These are phyloP conservation scores for Apiospora rasikravindrae DNA, from an alignment of 2,329 filamentous ascomycete genomes.

Conservation along the genomic window DNA sequence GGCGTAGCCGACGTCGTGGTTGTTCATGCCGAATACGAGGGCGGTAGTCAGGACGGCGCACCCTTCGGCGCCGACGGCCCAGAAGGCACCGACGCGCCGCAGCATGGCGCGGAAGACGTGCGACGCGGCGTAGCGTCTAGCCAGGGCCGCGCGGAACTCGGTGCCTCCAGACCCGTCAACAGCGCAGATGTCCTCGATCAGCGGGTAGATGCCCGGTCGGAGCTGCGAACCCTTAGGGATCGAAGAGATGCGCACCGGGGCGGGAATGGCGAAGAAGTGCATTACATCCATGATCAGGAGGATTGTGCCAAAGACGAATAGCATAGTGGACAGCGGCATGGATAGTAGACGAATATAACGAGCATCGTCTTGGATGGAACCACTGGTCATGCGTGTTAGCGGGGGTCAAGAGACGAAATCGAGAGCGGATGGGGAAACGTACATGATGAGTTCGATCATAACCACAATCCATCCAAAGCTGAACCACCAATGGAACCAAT, in stretches of 20 bases:
- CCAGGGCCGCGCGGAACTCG: constrained; percentile 56
- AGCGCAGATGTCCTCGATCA: constrained; percentile 59
- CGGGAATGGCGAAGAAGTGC: constrained; percentile 48
- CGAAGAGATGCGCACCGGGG: constrained; percentile 57
- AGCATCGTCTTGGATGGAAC: constrained; percentile 19
- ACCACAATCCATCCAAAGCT: constrained; percentile 59
- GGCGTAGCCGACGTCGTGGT: constrained; percentile 20
- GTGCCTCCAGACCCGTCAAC: constrained; percentile 59
- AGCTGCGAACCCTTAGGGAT: constrained; percentile 55
- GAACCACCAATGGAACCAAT: constrained; percentile 64
- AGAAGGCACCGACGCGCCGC: constrained; percentile 55
- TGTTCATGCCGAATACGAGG: constrained; percentile 21
- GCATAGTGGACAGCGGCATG: constrained; percentile 56
- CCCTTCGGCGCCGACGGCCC: constrained; percentile 43
- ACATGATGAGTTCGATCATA: constrained; percentile 60
- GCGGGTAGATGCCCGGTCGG: constrained; percentile 57
- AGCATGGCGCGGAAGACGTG: constrained; percentile 59
- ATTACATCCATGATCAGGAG: constrained; percentile 54
- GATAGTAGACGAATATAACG: constrained; percentile 55
- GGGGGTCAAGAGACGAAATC: background rate
- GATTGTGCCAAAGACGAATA: constrained; percentile 56
- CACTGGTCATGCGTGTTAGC: background rate
- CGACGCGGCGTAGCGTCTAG: constrained; percentile 56
- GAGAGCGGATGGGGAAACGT: constrained; percentile 21
- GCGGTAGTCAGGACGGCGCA: constrained; percentile 26